Evolutionary conservation across 1,284 basidiomycete genomes (phyloP), one percentile per base, ranked within the genome.

Genomic region (Microbotryum violaceum): DNA sequence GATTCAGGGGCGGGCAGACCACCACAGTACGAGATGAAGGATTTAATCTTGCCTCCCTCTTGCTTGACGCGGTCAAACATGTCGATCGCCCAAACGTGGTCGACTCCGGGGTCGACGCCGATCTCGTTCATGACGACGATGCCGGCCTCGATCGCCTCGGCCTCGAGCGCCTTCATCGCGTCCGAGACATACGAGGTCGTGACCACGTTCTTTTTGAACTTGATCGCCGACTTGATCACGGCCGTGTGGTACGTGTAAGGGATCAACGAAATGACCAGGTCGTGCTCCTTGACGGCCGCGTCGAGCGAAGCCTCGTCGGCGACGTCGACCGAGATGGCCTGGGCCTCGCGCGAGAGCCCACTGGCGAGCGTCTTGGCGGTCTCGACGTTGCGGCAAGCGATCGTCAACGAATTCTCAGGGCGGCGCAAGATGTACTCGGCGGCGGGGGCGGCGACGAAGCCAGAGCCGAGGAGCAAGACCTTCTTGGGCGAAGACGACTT

Each of bases 51-150:
- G 63, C 94, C 96, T 54, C 94, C 93, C 73, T 88, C 88, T 58
- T 82, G 85, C 76, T 98, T 92, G 18, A 97, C 88, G 74, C 97
- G 91, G 69, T 86, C 84, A 70, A 98, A 93, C 51, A 88, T 93
- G 83, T 97, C 97, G 79, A 99, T 82, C 48, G 96, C 94, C 78
- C 94, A 97, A 62, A 97, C 78, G 76, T 93, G 91, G 76, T 93
- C 91, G 68, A 77, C 66, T 69, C 92, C 91, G 51, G 92, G 91
- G 77, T 97, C 93, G 37, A 98, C 83, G 66, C 94, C 94, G 71
- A 99, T 92, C 81, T 99, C 94, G 79, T 99, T 99, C 82, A 98
- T 83, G 66, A 97, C 90, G 58, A 92, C 82, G 74, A 98, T 91
- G 21, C 93, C 94, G 2, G 92, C 92, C 68, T 85, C 82, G 78